These are phyloP conservation scores for Senna siamea DNA, from an alignment of 306 rosid genomes.

Conservation along the genomic window DNA sequence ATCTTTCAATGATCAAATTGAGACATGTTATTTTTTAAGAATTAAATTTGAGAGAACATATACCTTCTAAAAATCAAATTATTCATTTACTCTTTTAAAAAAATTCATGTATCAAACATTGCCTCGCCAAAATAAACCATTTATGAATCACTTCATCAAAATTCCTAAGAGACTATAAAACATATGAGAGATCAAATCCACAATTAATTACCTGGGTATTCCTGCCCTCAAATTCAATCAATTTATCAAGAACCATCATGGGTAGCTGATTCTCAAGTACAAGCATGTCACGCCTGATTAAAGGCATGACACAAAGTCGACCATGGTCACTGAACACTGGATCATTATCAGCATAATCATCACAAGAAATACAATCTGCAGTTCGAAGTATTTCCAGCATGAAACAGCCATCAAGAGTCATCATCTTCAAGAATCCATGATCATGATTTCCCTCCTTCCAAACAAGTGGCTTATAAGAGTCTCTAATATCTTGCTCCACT, in stretches of 20 bases:
- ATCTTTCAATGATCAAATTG: no score
- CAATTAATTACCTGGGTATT: conserved; percentile 7
- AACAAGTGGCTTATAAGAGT: conserved; percentile 46
- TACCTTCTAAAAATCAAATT: no score
- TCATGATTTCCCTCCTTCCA: not conserved
- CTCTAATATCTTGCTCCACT: conserved; percentile 42
- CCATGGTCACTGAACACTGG: conserved; percentile 58
- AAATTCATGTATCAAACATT: no score
- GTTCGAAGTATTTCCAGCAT: conserved; percentile 42
- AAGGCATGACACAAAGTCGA: conserved; percentile 29
- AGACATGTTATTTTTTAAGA: no score
- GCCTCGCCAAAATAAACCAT: no score
- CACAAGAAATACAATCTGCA: not conserved
- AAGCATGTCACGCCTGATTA: conserved; percentile 55
- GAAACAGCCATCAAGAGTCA: conserved; percentile 68
- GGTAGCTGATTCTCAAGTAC: conserved; percentile 70
- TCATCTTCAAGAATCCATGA: conserved; percentile 41
- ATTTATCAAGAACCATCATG: conserved; percentile 40
- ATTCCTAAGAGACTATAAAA: no score
- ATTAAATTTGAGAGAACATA: no score
- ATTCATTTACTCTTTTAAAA: no score
- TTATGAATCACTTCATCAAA: no score
- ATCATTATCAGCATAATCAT: conserved; percentile 47
- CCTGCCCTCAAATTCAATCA: conserved; percentile 34
- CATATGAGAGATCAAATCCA: no score